These are phyloP conservation scores for Stephania cephalantha DNA, from an alignment of 164 flowering plant genomes.

Conservation along the genomic window DNA sequence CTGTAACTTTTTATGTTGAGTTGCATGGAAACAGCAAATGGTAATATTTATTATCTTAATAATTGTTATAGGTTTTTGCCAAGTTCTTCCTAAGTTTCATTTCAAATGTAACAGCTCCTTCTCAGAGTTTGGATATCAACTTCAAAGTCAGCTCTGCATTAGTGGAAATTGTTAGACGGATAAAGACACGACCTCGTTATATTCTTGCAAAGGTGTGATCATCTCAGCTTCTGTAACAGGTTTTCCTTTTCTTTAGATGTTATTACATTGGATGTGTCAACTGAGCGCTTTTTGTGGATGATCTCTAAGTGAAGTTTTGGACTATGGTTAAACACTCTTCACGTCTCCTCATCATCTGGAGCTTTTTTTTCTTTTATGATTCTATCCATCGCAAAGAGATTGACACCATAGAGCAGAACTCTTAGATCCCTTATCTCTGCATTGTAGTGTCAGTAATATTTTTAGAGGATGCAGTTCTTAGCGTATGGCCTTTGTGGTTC, in stretches of 20 bases:
- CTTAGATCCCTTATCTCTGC: too few relatives aligned
- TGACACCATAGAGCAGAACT: too few relatives aligned
- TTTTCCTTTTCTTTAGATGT: neutral
- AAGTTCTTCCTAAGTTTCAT: neutral
- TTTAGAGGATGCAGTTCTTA: too few relatives aligned
- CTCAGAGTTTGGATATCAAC: slow-evolving; percentile 89
- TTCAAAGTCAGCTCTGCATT: slow-evolving; percentile 92
- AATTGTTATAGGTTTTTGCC: neutral
- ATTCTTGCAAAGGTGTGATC: slow-evolving; percentile 88
- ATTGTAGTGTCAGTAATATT: too few relatives aligned
- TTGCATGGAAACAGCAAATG: too few relatives aligned
- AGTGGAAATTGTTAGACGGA: slow-evolving; percentile 80
- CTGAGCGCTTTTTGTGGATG: too few relatives aligned
- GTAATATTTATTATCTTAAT: too few relatives aligned
- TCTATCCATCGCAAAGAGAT: too few relatives aligned
- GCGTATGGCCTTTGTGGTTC: too few relatives aligned
- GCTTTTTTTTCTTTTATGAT: too few relatives aligned
- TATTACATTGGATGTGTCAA: too few relatives aligned
- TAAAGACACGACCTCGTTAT: slow-evolving; percentile 79
- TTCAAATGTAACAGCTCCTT: slow-evolving; percentile 52
- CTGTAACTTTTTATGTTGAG: too few relatives aligned
- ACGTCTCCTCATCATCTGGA: neutral
- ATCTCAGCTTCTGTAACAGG: neutral
- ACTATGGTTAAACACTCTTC: neutral
- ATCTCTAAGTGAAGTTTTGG: neutral